These are phyloP conservation scores for Remersonia thermophila DNA, from an alignment of 2,329 filamentous ascomycete species.

Conservation along the genomic window DNA sequence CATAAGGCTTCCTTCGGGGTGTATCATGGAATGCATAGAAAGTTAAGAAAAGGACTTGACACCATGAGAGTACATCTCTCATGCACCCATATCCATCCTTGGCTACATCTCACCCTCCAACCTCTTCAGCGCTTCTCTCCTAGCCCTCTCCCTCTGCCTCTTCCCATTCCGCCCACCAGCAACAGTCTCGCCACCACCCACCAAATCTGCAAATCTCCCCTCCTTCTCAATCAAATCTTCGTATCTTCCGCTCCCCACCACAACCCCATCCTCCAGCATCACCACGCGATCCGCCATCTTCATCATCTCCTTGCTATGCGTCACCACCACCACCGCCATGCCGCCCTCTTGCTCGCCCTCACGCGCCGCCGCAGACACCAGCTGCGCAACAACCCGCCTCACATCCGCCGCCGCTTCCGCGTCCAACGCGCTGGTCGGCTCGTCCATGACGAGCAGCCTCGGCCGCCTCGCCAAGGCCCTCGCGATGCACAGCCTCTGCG, in stretches of 20 bases:
- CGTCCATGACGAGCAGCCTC: slow-evolving; percentile 66
- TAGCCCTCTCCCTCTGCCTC: slow-evolving; percentile 2
- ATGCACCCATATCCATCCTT: not conserved
- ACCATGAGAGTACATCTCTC: too few relatives aligned
- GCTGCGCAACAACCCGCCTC: slow-evolving; percentile 43
- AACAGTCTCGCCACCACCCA: slow-evolving; percentile 19
- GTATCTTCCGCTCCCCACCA: slow-evolving; percentile 58
- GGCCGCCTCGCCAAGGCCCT: slow-evolving; percentile 63
- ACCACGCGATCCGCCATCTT: slow-evolving; percentile 59
- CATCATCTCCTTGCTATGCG: slow-evolving; percentile 82
- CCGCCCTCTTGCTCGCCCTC: slow-evolving; percentile 15
- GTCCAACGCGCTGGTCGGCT: slow-evolving; percentile 76
- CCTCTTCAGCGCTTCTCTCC: slow-evolving; percentile 9
- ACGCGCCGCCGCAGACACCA: slow-evolving; percentile 28
- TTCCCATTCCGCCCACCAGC: not conserved
- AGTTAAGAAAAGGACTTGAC: too few relatives aligned
- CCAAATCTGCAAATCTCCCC: slow-evolving; percentile 36
- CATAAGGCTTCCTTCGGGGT: too few relatives aligned
- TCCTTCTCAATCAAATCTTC: slow-evolving; percentile 38
- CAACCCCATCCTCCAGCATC: slow-evolving; percentile 54
- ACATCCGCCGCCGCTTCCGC: slow-evolving; percentile 52
- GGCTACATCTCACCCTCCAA: slow-evolving; percentile 9
- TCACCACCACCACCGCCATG: slow-evolving; percentile 68
- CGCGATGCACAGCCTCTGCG: slow-evolving; percentile 70
- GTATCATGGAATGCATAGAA: too few relatives aligned